A percentile compares a stretch with the other conserved stretches of the same genome.
Evolutionary conservation across 179 eudicot genomes (phyloP).

Genomic region (Vitellaria paradoxa): DNA sequence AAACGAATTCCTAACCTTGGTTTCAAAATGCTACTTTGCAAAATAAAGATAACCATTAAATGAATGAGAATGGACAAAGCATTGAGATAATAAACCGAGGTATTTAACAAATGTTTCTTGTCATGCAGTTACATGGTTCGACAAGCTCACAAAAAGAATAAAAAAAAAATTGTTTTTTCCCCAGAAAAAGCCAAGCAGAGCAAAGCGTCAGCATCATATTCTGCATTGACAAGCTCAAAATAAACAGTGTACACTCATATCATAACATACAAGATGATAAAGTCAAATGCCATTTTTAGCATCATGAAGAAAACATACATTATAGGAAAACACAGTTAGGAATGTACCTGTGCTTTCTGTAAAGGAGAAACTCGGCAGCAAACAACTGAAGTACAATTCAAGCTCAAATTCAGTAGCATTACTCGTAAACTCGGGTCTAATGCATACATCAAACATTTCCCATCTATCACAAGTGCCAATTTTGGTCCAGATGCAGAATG

Average conservation of each 20-base stretch:
- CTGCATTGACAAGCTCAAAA: conserved; percentile 6
- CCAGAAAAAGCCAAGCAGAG: neutral
- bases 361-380: conserved; percentile 99
- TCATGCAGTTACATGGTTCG: neutral
- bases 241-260: neutral
- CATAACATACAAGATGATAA: neutral
- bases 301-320: neutral
- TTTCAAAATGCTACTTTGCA: conserved; percentile 1
- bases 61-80: neutral
- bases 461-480: conserved; percentile 89
- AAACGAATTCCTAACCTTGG: neutral
- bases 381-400: conserved; percentile 86
- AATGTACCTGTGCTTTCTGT: conserved; percentile 89
- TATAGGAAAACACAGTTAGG: neutral
- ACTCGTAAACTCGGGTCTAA: conserved; percentile 80
- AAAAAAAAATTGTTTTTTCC: neutral
- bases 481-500: conserved; percentile 48
- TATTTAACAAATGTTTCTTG: neutral
- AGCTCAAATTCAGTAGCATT: conserved; percentile 77
- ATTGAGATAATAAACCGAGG: neutral
- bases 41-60: neutral
- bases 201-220: neutral
- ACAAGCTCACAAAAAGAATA: neutral
- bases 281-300: neutral
- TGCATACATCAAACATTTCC: conserved; percentile 97